A percentile compares a stretch with the other conserved stretches of the same genome.
These are phyloP conservation scores for Lippia alba DNA, from an alignment of 305 asterid genomes.

Conservation along the genomic window DNA sequence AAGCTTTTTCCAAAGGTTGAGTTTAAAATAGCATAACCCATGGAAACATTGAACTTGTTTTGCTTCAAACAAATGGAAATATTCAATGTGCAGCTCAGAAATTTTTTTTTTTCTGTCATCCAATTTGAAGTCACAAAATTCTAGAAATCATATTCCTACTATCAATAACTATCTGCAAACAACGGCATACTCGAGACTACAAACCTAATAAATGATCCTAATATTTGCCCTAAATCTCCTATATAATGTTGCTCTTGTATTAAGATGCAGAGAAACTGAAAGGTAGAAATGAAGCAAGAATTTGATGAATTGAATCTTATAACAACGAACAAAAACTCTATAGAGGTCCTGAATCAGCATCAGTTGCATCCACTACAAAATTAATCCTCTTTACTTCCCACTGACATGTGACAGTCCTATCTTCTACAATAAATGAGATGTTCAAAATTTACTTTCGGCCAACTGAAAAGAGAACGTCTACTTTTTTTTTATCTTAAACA, in stretches of 20 bases:
- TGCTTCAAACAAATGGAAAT: slow-evolving; percentile 3
- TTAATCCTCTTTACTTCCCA: background rate
- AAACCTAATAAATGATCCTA: background rate
- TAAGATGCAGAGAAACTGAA: background rate
- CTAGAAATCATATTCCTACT: background rate
- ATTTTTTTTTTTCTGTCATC: background rate
- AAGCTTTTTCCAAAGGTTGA: background rate
- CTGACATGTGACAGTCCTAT: background rate
- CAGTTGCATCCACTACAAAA: slow-evolving; percentile 10
- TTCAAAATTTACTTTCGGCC: background rate
- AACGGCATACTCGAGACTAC: background rate
- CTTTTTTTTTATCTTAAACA: background rate
- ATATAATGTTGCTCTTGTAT: background rate
- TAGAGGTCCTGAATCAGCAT: slow-evolving; percentile 1
- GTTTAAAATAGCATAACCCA: background rate
- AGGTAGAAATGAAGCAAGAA: background rate
- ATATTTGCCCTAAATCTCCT: background rate
- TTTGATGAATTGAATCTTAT: slow-evolving; percentile 1
- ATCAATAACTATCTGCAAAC: background rate
- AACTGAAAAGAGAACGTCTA: background rate
- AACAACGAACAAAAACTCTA: slow-evolving; percentile 11
- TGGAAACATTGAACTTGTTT: background rate
- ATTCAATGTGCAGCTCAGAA: background rate
- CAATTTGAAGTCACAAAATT: background rate
- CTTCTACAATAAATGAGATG: background rate